Base-by-base conservation (phyloP, 1,284 basidiomycete genomes). In the Puccinia novopanici region DNA sequence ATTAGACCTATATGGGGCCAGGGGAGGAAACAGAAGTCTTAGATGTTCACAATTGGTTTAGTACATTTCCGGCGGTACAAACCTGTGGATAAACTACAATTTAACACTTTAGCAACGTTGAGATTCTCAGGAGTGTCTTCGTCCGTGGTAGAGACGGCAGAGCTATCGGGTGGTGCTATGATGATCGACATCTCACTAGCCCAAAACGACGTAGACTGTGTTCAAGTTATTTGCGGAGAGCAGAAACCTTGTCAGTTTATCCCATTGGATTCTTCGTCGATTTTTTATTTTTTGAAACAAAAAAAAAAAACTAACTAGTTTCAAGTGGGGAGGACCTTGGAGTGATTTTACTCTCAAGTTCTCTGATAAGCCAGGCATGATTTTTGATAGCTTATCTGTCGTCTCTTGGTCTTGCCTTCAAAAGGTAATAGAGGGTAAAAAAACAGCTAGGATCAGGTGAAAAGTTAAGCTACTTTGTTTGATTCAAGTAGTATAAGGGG, bases 141-240 rank as follows among this genome's bases (percentile, higher is more conserved):
- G 19, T 71, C 48, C 17, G 48, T 67, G 34, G 42, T 37, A 37
- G 59, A 42, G 34, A 9, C 55, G 63, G 61, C 34, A 10, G 75
- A 67, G 27, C 40, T 30, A n/a, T 67, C 50, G 5, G 65, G 22
- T 9, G 59, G 75, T 12, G 75, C 63, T 12, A 77, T 27, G 61
- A 77, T 42, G 22, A 77, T 50, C 10, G 75, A 77, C 30, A 77
- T n/a, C 2, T 77, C 63, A 22, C 30, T 67, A 9, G 75, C 75
- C 75, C 75, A 77, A 52, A 77, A 77, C 42, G 75, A 77, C 3
- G 75, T 77, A 3, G 75, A 50, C 75, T 77, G 34, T n/a, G n/a
- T n/a, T n/a, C n/a, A n/a, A n/a, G n/a, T n/a, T n/a, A n/a, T n/a
- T n/a, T n/a, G n/a, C n/a, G n/a, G n/a, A n/a, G n/a, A n/a, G n/a